Conservation (phyloP, 2,329 filamentous ascomycete genomes). For the Mollisiaceae sp. region DNA sequence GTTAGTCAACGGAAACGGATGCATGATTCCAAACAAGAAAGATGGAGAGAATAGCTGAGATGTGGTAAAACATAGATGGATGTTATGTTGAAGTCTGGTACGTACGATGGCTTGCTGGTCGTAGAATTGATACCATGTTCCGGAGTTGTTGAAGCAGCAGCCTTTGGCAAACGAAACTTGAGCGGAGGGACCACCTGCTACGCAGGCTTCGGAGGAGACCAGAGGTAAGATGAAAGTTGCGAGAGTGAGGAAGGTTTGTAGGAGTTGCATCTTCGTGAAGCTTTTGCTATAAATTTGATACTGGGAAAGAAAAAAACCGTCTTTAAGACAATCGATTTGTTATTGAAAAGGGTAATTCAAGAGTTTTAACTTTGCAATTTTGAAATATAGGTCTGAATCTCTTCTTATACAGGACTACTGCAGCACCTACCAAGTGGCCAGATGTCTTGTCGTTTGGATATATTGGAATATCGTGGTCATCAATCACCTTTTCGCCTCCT, state of each 20-base stretch:
- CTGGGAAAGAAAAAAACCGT: not conserved
- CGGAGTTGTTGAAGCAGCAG: slow-evolving; percentile 29
- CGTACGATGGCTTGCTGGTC: slow-evolving; percentile 30
- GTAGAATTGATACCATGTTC: slow-evolving; percentile 37
- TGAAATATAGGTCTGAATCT: not conserved
- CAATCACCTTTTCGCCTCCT: not conserved
- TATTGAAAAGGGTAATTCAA: not conserved
- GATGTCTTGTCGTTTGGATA: slow-evolving; percentile 4
- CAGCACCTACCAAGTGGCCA: not conserved
- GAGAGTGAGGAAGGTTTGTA: slow-evolving; percentile 20
- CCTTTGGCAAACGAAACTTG: slow-evolving; percentile 29
- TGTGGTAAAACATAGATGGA: too few species aligned
- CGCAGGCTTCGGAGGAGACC: slow-evolving; percentile 28
- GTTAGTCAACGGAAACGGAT: too few species aligned
- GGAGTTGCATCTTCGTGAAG: slow-evolving; percentile 27
- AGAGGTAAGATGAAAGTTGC: slow-evolving; percentile 20
- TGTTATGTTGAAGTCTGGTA: too few species aligned
- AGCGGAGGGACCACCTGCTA: slow-evolving; percentile 31
- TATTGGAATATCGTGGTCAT: not conserved
- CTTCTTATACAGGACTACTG: not conserved
- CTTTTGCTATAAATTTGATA: not conserved
- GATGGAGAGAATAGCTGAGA: not conserved
- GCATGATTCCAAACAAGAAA: too few species aligned
- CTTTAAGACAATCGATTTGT: not conserved
- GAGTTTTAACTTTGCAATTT: not conserved